Percentiles rank a stretch among this genome's conserved stretches.
Conservation (phyloP, 2,329 filamentous ascomycete species). For the Venturia oleaginea region DNA sequence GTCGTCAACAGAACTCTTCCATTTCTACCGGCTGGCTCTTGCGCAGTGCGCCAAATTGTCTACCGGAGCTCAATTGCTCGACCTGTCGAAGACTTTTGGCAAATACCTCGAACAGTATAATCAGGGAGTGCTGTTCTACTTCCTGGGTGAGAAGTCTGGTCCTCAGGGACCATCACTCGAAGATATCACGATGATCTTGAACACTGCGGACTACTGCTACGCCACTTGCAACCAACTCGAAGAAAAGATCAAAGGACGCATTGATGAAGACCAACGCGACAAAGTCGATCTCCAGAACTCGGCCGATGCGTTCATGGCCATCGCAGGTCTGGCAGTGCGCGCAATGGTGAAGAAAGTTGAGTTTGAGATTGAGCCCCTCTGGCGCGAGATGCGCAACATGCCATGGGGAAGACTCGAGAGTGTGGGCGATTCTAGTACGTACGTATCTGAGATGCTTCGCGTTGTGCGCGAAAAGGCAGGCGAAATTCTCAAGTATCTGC, state of each 20-base stretch:
- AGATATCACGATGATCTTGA: conserved; percentile 77
- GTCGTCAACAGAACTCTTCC: conserved; percentile 93
- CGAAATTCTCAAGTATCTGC: conserved; percentile 67
- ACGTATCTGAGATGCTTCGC: conserved; percentile 72
- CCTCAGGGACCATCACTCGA: conserved; percentile 54
- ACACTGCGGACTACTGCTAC: conserved; percentile 97
- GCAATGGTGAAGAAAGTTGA: conserved; percentile 79
- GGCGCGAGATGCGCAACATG: conserved; percentile 95
- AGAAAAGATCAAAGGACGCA: conserved; percentile 84
- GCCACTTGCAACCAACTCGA: conserved; percentile 86
- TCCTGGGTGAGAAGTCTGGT: conserved; percentile 51
- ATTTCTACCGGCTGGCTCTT: conserved; percentile 87
- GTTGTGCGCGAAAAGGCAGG: conserved; percentile 62
- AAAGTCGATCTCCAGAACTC: conserved; percentile 86
- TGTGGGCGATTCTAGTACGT: conserved; percentile 88
- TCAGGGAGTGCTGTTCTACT: conserved; percentile 77
- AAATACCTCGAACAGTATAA: conserved; percentile 95
- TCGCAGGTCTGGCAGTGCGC: conserved; percentile 79
- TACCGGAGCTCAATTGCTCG: conserved; percentile 75
- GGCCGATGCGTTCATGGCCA: conserved; percentile 89
- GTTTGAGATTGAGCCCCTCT: conserved; percentile 70
- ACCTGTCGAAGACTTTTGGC: conserved; percentile 75
- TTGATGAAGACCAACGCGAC: conserved; percentile 67
- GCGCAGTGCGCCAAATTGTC: conserved; percentile 95
- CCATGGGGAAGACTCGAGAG: conserved; percentile 91